phyloP scores from a whole-genome alignment of 306 rosid species.

The Medicago ruthenica region DNA sequence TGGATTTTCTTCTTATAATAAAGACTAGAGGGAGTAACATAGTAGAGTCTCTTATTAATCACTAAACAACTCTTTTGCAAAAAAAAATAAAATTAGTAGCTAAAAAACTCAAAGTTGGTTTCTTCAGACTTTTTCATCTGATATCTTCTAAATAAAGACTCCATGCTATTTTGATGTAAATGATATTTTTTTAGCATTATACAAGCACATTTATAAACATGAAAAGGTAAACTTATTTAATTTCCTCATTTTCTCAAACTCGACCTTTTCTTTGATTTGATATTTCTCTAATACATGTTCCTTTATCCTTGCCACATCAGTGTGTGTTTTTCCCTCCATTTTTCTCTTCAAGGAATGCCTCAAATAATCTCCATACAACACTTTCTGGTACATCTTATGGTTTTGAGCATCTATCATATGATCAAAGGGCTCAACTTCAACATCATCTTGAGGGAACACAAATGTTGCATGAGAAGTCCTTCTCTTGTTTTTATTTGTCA shows the following conservation, averaged over 20 bases:
- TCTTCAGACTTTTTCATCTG: too few relatives aligned
- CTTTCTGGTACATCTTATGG: constrained; percentile 50
- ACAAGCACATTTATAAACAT: constrained; percentile 5
- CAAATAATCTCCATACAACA: constrained; percentile 53
- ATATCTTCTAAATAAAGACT: too few relatives aligned
- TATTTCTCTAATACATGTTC: not conserved
- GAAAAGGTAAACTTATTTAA: not conserved
- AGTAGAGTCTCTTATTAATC: too few relatives aligned
- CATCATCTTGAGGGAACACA: constrained; percentile 47
- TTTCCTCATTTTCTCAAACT: not conserved
- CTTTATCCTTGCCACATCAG: constrained; percentile 32
- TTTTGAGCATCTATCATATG: constrained; percentile 41
- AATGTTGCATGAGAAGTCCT: constrained; percentile 45
- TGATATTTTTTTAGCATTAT: not conserved
- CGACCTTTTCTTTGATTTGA: not conserved
- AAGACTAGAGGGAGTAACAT: too few relatives aligned
- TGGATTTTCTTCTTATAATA: too few relatives aligned
- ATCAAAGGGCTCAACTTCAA: constrained; percentile 49
- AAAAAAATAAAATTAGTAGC: too few relatives aligned
- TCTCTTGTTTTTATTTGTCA: constrained; percentile 43
- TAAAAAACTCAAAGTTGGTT: too few relatives aligned
- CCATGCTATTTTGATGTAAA: not conserved
- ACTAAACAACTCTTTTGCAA: not conserved
- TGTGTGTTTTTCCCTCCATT: constrained; percentile 54
- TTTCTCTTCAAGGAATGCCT: constrained; percentile 46